Evolutionary conservation across 140 eudicot genomes (phyloP).

Genomic region (Oenanthe javanica): DNA sequence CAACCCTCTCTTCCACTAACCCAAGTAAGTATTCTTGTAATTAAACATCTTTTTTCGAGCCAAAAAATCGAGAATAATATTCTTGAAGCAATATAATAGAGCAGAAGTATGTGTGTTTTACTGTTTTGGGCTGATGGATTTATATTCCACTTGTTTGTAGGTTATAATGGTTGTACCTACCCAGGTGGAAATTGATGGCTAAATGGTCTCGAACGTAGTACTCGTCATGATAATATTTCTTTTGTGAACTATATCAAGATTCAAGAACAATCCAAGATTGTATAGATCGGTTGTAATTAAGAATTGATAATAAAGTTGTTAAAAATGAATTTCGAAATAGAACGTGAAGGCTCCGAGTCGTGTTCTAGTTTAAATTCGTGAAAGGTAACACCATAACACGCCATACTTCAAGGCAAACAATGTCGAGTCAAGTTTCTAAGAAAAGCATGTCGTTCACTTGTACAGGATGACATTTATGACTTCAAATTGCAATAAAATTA

Average conservation of each 20-base stretch:
- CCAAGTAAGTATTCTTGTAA: neutral
- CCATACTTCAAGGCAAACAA: too few species aligned
- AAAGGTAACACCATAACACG: too few species aligned
- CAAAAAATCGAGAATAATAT: neutral
- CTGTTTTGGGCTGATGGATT: neutral
- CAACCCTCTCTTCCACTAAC: neutral
- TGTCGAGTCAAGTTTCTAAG: too few species aligned
- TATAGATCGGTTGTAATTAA: neutral
- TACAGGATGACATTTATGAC: too few species aligned
- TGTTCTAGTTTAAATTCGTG: neutral
- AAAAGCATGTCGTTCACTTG: too few species aligned
- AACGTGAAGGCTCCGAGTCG: neutral
- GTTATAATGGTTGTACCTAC: constrained; percentile 51
- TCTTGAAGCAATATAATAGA: neutral
- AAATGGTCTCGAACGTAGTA: neutral
- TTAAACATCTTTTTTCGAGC: neutral
- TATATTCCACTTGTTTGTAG: constrained; percentile 25
- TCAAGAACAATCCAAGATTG: neutral
- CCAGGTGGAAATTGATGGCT: constrained; percentile 36
- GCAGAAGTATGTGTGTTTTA: neutral
- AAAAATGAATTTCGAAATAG: neutral
- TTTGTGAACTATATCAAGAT: neutral
- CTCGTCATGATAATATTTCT: neutral
- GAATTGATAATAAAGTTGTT: neutral
- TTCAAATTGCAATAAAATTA: too few species aligned